Conservation (phyloP, 2,329 filamentous ascomycete species). For the Pseudocercospora musae region DNA sequence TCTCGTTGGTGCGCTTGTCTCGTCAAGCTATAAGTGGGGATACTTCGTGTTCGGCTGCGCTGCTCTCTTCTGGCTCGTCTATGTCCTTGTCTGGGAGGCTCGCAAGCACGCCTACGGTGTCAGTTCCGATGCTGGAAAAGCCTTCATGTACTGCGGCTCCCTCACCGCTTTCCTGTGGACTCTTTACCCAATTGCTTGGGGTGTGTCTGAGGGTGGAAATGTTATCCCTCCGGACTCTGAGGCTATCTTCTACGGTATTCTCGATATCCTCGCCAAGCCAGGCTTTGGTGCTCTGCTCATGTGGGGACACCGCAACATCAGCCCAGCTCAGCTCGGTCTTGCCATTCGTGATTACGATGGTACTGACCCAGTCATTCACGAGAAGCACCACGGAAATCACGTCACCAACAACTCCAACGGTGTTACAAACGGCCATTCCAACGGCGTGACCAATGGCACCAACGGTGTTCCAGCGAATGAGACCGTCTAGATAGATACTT, state of each 20-base stretch:
- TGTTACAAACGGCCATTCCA: conserved; percentile 20
- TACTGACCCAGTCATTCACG: conserved; percentile 34
- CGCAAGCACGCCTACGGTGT: conserved; percentile 55
- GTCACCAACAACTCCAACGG: conserved; percentile 18
- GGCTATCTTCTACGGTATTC: conserved; percentile 64
- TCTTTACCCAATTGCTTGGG: conserved; percentile 63
- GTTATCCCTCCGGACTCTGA: conserved; percentile 64
- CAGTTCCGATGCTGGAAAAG: conserved; percentile 52
- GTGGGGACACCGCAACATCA: conserved; percentile 61
- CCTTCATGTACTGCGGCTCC: conserved; percentile 56
- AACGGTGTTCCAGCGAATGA: conserved; percentile 15
- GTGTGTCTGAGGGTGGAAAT: conserved; percentile 62
- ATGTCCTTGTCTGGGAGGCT: conserved; percentile 56
- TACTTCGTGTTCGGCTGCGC: conserved; percentile 58
- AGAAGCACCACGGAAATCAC: conserved; percentile 32
- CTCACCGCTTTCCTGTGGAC: conserved; percentile 62
- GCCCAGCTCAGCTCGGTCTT: conserved; percentile 56
- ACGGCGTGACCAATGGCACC: conserved; percentile 23
- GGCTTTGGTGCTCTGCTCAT: conserved; percentile 60
- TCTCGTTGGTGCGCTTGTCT: conserved; percentile 62
- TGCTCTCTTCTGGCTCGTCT: conserved; percentile 55
- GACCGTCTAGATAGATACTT: neutral
- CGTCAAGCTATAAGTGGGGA: conserved; percentile 64
- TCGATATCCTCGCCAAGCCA: conserved; percentile 64
- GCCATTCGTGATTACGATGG: conserved; percentile 48